Percentiles rank a stretch among this genome's conserved stretches.
These are phyloP conservation scores for Mixia osmundae DNA, from an alignment of 1,284 basidiomycete genomes.

Conservation along the genomic window DNA sequence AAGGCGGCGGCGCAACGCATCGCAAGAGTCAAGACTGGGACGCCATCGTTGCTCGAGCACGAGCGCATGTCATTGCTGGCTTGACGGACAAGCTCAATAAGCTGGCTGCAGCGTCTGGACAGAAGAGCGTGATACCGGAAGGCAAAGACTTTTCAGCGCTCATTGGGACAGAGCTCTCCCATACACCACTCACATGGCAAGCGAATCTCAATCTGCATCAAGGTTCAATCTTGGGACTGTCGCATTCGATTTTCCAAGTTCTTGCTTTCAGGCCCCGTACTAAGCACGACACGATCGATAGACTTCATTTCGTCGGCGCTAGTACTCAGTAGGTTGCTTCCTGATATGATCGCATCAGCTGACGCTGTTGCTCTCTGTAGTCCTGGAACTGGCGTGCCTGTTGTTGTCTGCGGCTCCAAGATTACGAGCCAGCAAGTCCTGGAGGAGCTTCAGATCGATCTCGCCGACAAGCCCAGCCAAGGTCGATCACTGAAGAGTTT, in stretches of 20 bases:
- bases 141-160: conserved; percentile 10
- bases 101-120: no score
- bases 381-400: not conserved
- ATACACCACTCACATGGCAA: conserved; percentile 23
- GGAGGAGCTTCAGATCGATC: conserved; percentile 10
- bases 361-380: not conserved
- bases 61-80: conserved; percentile 11
- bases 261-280: conserved; percentile 18
- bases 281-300: conserved; percentile 16
- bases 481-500: no score
- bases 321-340: conserved; percentile 24
- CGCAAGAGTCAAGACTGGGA: conserved; percentile 15
- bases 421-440: conserved; percentile 16
- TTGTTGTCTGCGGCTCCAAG: conserved; percentile 11
- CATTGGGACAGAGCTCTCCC: conserved; percentile 17
- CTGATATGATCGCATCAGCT: conserved; percentile 3
- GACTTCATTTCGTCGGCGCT: conserved; percentile 24
- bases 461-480: no score
- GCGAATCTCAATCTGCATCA: conserved; percentile 24
- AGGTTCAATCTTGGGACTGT: conserved; percentile 23
- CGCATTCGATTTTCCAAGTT: conserved; percentile 22
- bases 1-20: conserved; percentile 11
- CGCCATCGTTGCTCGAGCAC: conserved; percentile 14
- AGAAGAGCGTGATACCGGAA: no score
- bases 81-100: conserved; percentile 5